Conservation (phyloP, 805 yeast genomes). For the Wickerhamomyces rabaulensis region DNA sequence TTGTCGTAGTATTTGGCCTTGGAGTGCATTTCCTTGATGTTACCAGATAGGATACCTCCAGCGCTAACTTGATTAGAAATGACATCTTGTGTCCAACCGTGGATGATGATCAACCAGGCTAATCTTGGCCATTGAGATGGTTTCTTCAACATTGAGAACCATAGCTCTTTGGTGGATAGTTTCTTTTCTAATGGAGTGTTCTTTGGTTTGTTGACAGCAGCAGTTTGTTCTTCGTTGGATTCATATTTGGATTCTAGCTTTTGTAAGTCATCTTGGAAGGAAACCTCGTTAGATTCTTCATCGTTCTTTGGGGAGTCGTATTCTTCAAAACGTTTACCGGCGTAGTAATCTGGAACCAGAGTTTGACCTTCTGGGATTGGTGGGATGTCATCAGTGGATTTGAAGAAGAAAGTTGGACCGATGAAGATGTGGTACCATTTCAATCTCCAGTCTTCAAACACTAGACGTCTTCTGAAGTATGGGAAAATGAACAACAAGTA, state of each 20-base stretch:
- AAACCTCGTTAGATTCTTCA: constrained; percentile 8
- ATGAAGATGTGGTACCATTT: constrained; percentile 47
- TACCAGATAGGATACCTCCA: constrained; percentile 37
- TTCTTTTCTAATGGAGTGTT: constrained; percentile 20
- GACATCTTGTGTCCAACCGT: constrained; percentile 64
- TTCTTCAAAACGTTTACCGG: constrained; percentile 43
- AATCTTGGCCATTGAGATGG: constrained; percentile 54
- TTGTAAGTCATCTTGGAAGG: constrained; percentile 19
- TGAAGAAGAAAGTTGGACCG: constrained; percentile 56
- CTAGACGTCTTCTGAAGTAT: constrained; percentile 52
- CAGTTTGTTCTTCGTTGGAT: constrained; percentile 12
- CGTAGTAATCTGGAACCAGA: constrained; percentile 59
- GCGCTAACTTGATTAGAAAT: constrained; percentile 39
- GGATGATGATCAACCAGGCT: constrained; percentile 42
- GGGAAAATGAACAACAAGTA: constrained; percentile 56
- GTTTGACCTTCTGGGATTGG: constrained; percentile 58
- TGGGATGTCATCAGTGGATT: constrained; percentile 51
- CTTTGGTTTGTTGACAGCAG: background rate
- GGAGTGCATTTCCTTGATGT: constrained; percentile 45
- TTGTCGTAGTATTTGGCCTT: constrained; percentile 63
- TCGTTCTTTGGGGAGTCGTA: constrained; percentile 4
- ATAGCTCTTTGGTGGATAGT: constrained; percentile 32
- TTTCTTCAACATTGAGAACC: constrained; percentile 34
- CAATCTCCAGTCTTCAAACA: constrained; percentile 63
- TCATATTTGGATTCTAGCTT: constrained; percentile 18